A percentile compares a stretch with the other conserved stretches of the same genome.
phyloP scores from a whole-genome alignment of 176 grass and related monocot species.

The Aegilops tauschii region DNA sequence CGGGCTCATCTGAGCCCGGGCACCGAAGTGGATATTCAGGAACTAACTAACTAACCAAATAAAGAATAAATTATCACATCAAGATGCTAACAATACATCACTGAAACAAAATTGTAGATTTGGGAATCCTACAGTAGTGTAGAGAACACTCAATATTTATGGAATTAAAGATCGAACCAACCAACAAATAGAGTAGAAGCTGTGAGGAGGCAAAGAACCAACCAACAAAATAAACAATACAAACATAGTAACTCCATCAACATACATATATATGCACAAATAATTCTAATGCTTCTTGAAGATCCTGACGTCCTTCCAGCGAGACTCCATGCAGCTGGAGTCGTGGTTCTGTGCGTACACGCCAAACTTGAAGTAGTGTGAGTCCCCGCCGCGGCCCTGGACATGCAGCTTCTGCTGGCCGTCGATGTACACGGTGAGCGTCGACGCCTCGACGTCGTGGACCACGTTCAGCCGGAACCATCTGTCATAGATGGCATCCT shows the following conservation, averaged over 20 bases:
- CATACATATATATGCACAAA: not conserved
- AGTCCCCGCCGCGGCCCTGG: slow-evolving; percentile 11
- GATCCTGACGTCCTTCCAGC: slow-evolving; percentile 24
- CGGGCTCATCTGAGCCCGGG: no score
- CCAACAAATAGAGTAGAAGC: no score
- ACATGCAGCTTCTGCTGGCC: not conserved
- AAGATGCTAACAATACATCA: no score
- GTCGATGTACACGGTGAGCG: slow-evolving; percentile 28
- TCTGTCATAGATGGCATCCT: slow-evolving; percentile 36
- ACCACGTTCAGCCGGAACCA: slow-evolving; percentile 62
- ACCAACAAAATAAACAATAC: not conserved
- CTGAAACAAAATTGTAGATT: no score
- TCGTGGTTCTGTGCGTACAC: slow-evolving; percentile 16
- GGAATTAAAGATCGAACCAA: no score
- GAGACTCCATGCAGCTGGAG: slow-evolving; percentile 27
- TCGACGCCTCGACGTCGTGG: slow-evolving; percentile 27
- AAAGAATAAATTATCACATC: no score
- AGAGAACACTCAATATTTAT: no score
- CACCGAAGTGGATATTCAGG: no score
- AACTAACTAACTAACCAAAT: no score
- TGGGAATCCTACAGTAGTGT: no score
- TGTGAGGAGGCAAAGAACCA: no score
- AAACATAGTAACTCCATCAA: not conserved
- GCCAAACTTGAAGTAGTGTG: slow-evolving; percentile 50
- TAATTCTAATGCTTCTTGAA: not conserved